These are phyloP conservation scores for Tolypocladium capitatum DNA, from an alignment of 2,329 filamentous ascomycete species.

Conservation along the genomic window DNA sequence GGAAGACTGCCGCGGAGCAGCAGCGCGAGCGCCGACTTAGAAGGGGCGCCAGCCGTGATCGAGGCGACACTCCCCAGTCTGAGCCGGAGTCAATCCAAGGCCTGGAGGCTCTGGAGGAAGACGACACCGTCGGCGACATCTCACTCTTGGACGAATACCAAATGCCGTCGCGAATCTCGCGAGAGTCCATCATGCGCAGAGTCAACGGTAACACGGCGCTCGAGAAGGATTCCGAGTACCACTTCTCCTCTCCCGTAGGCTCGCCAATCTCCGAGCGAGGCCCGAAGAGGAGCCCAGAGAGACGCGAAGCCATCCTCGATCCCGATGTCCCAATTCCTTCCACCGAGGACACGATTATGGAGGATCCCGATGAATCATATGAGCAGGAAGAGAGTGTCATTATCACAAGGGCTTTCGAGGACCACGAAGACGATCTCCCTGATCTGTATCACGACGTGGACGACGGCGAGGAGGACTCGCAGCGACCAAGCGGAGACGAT, in stretches of 20 bases:
- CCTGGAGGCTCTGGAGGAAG: constrained; percentile 35
- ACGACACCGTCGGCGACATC: constrained; percentile 47
- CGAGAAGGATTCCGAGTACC: constrained; percentile 48
- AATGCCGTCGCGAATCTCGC: constrained; percentile 67
- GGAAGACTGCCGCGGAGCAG: constrained; percentile 47
- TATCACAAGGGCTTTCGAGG: constrained; percentile 53
- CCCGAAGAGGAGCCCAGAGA: constrained; percentile 33
- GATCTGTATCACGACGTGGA: constrained; percentile 57
- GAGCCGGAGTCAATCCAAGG: constrained; percentile 22
- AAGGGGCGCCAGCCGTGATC: constrained; percentile 42
- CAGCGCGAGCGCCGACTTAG: constrained; percentile 58
- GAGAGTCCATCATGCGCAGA: constrained; percentile 84
- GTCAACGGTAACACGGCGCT: constrained; percentile 53
- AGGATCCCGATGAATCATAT: constrained; percentile 35
- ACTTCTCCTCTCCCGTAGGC: constrained; percentile 48
- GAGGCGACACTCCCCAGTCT: constrained; percentile 28
- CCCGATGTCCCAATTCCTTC: constrained; percentile 86
- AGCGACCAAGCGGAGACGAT: constrained; percentile 36
- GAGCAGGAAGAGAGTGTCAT: constrained; percentile 46
- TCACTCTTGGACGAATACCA: constrained; percentile 49
- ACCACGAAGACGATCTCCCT: constrained; percentile 50
- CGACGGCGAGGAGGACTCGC: constrained; percentile 35
- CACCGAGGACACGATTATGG: constrained; percentile 55
- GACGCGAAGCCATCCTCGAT: constrained; percentile 36
- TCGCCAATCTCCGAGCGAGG: constrained; percentile 29